Evolutionary conservation across 208 protist genomes (phyloP).

Genomic region (Tetramitus jugosus): DNA sequence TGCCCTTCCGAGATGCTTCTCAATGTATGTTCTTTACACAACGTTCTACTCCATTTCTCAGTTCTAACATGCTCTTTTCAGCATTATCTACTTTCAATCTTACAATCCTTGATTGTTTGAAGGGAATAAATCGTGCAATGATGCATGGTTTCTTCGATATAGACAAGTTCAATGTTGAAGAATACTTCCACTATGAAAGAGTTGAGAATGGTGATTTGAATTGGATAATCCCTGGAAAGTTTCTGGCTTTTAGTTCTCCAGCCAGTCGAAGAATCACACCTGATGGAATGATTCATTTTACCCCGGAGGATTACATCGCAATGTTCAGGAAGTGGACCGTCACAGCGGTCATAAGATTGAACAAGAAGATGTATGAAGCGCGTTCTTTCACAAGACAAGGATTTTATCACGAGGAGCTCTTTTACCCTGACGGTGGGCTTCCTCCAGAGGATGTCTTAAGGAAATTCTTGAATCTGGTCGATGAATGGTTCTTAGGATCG

Average conservation of each 20-base stretch:
- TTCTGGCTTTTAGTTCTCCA: constrained; percentile 78
- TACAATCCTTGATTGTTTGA: constrained; percentile 60
- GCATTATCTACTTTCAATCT: constrained; percentile 58
- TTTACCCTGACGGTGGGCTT: constrained; percentile 78
- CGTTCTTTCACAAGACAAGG: constrained; percentile 62
- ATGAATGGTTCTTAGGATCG: no score
- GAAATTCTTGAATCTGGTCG: constrained; percentile 70
- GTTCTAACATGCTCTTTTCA: not conserved
- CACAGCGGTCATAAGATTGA: constrained; percentile 79
- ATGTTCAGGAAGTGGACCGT: constrained; percentile 58
- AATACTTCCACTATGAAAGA: constrained; percentile 68
- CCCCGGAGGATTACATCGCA: constrained; percentile 44
- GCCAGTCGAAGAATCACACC: constrained; percentile 47
- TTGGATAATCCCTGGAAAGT: constrained; percentile 81
- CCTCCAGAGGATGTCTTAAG: constrained; percentile 68
- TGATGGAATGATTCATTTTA: constrained; percentile 49
- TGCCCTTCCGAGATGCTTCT: constrained; percentile 84
- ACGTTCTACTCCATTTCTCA: not conserved
- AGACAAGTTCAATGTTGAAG: constrained; percentile 68
- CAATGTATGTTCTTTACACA: constrained; percentile 44
- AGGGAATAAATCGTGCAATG: constrained; percentile 58
- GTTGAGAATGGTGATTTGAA: constrained; percentile 83
- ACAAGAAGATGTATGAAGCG: constrained; percentile 77
- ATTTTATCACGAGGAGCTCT: constrained; percentile 80
- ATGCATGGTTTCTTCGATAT: constrained; percentile 60